Conservation (phyloP, 352 stramenopile genomes). For the Globisporangium recalcitrans region DNA sequence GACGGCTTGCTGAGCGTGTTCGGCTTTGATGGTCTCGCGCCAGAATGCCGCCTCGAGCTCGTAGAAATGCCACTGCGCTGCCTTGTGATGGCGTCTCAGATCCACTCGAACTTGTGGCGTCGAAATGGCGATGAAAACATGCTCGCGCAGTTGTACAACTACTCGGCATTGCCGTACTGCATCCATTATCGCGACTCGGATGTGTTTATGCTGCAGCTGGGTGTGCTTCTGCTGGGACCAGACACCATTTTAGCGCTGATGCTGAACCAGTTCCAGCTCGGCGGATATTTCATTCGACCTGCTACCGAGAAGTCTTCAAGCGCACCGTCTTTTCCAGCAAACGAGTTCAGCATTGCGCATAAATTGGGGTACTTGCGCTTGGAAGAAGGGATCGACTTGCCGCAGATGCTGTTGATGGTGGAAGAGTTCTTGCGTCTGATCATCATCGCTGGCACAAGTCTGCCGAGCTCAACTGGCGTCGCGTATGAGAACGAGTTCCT, state of each 20-base stretch:
- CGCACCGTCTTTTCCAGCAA: conserved; percentile 1
- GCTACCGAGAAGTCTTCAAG: background rate
- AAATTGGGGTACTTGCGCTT: conserved; percentile 39
- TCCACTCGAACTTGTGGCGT: conserved; percentile 84
- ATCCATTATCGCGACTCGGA: conserved; percentile 83
- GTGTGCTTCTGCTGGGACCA: conserved; percentile 55
- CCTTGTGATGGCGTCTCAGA: conserved; percentile 83
- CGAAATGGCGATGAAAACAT: conserved; percentile 88
- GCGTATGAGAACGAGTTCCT: conserved; percentile 73
- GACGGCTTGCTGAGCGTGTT: conserved; percentile 48
- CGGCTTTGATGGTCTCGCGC: conserved; percentile 45
- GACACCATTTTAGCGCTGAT: conserved; percentile 62
- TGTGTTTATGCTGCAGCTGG: conserved; percentile 74
- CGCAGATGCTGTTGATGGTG: conserved; percentile 72
- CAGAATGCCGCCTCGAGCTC: conserved; percentile 50
- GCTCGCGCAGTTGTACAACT: conserved; percentile 88
- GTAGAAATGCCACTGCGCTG: conserved; percentile 77
- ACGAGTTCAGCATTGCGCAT: conserved; percentile 14
- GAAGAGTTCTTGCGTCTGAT: conserved; percentile 81
- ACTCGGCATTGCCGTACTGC: conserved; percentile 83
- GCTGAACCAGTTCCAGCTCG: conserved; percentile 76
- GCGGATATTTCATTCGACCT: conserved; percentile 50
- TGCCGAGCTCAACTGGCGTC: conserved; percentile 52
- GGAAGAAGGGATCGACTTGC: conserved; percentile 60
- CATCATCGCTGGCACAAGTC: conserved; percentile 69